These are phyloP conservation scores for Xylaria longipes DNA, from an alignment of 495 filamentous ascomycete species.

Conservation along the genomic window DNA sequence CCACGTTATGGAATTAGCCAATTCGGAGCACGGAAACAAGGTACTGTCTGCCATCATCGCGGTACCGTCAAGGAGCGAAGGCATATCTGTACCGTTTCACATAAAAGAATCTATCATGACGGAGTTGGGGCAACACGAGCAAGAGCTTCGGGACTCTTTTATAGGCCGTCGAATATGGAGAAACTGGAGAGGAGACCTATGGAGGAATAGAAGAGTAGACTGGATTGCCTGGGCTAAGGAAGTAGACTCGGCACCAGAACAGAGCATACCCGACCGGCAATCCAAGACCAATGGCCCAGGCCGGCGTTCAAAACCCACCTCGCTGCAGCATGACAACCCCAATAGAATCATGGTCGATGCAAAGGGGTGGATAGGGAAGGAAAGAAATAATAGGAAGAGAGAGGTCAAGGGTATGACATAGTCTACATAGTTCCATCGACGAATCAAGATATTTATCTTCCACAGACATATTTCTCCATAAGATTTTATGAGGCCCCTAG, in stretches of 20 bases:
- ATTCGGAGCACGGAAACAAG: slow-evolving; percentile 74
- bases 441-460: background rate
- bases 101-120: slow-evolving; percentile 59
- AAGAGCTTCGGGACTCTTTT: slow-evolving; percentile 71
- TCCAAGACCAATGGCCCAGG: background rate
- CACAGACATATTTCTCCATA: background rate
- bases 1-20: slow-evolving; percentile 66
- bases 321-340: slow-evolving; percentile 19
- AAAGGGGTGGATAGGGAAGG: slow-evolving; percentile 8
- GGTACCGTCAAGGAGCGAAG: slow-evolving; percentile 57
- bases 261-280: slow-evolving; percentile 13
- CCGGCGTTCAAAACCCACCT: background rate
- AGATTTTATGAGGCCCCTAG: too few relatives aligned
- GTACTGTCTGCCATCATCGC: slow-evolving; percentile 80
- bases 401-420: slow-evolving; percentile 4
- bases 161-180: slow-evolving; percentile 85
- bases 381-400: slow-evolving; percentile 12
- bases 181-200: slow-evolving; percentile 92
- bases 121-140: slow-evolving; percentile 59
- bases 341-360: slow-evolving; percentile 12
- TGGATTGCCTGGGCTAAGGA: slow-evolving; percentile 76
- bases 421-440: background rate
- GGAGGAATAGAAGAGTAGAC: slow-evolving; percentile 63
- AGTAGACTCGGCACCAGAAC: slow-evolving; percentile 37
- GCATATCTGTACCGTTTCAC: slow-evolving; percentile 55